These are phyloP conservation scores for Metschnikowia shivogae DNA, from an alignment of 805 yeast genomes.

Conservation along the genomic window DNA sequence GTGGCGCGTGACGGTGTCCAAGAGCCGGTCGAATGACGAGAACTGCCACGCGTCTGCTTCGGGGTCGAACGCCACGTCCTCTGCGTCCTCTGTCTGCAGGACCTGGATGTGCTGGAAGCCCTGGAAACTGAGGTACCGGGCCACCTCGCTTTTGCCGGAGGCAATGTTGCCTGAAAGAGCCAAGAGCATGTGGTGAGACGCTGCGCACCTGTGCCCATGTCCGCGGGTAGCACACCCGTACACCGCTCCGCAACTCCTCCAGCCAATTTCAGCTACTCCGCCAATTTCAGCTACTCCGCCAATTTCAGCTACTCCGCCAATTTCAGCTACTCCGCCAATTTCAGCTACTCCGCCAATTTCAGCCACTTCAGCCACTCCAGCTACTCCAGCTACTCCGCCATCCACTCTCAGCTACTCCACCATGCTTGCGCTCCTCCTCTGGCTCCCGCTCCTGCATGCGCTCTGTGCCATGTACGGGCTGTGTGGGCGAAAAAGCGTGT, in stretches of 20 bases:
- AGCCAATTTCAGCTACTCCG: too few species aligned
- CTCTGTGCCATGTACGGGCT: conserved; percentile 52
- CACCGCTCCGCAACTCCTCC: not conserved
- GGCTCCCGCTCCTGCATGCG: not conserved
- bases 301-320: too few species aligned
- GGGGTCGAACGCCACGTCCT: not conserved
- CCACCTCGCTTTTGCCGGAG: conserved; percentile 65
- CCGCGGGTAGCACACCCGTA: not conserved
- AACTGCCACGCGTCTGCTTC: conserved; percentile 27
- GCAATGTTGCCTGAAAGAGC: conserved; percentile 70
- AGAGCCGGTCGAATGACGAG: conserved; percentile 38
- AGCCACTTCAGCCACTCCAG: too few species aligned
- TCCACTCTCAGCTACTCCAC: too few species aligned
- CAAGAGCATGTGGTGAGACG: conserved; percentile 51
- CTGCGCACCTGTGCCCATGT: not conserved
- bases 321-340: too few species aligned
- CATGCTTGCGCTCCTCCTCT: not conserved
- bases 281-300: too few species aligned
- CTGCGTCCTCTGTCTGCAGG: not conserved
- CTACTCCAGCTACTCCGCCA: too few species aligned
- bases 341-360: too few species aligned
- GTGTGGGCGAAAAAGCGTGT: conserved; percentile 78
- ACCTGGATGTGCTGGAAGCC: conserved; percentile 43
- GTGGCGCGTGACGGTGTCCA: conserved; percentile 58
- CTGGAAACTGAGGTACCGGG: conserved; percentile 49